phyloP scores from a whole-genome alignment of 352 stramenopile genomes.

The Phytophthora pluvialis region DNA sequence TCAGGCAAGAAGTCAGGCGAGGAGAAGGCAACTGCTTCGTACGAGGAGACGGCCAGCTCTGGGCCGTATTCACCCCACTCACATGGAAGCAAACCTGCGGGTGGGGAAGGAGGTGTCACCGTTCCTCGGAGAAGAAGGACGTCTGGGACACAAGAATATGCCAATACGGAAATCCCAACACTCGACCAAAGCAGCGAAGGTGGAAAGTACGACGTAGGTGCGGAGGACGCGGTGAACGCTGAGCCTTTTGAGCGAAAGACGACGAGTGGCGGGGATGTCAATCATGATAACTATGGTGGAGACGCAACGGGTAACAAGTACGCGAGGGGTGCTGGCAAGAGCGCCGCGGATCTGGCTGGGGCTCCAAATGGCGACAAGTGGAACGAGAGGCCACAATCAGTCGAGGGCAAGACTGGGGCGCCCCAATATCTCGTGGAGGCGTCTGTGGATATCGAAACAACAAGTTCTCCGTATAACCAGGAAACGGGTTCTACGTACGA shows the following conservation, averaged over 20 bases:
- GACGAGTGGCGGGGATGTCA: not conserved
- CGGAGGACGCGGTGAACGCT: too few relatives aligned
- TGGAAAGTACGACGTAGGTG: too few relatives aligned
- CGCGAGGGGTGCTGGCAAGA: too few relatives aligned
- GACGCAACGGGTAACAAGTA: not conserved
- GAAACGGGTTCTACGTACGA: slow-evolving; percentile 1
- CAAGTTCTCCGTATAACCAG: not conserved
- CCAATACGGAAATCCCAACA: not conserved
- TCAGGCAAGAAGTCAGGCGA: not conserved
- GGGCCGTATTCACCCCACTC: not conserved
- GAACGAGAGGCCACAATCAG: not conserved
- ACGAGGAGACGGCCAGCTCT: not conserved
- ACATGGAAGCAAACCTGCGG: not conserved
- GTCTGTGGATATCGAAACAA: not conserved
- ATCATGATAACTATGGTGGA: not conserved
- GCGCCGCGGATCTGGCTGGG: not conserved
- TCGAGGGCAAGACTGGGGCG: not conserved
- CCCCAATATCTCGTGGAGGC: not conserved
- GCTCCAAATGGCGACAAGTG: not conserved
- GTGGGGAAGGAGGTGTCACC: not conserved
- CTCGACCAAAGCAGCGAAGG: too few relatives aligned
- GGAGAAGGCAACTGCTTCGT: not conserved
- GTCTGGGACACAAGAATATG: not conserved
- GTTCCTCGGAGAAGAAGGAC: not conserved
- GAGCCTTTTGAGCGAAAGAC: not conserved